Evolutionary conservation across 202 grass and related monocot genomes (phyloP), one percentile per base, ranked within the genome.

Genomic region (Setaria italica): DNA sequence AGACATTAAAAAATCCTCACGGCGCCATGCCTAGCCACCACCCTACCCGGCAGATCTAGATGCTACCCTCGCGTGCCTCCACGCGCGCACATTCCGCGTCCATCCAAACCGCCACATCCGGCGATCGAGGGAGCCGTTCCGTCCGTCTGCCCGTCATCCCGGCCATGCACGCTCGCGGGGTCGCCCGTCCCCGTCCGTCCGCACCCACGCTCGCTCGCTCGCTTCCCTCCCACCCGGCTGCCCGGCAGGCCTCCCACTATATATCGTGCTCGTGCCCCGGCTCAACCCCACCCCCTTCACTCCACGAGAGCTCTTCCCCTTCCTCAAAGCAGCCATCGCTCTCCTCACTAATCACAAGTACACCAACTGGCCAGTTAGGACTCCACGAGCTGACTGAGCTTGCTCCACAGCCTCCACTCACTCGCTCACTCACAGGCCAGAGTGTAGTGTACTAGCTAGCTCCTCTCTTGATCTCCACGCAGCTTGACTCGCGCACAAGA

Each of bases 31-130:
- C 42, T n/a, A 51, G 77, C n/a, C 80, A 77, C 60, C 70, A 64
- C 62, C 80, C 67, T 76, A 82, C 70, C 56, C 83, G 86, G 70
- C 80, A 84, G 84, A 90, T 92, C 84, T 87, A 89, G 80, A 92
- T 85, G 84, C 90, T 49, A 67, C 78, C 56, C 67, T 78, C 67
- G 47, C 69, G 25, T 41, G 74, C 74, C 74, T 72, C 41, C 81
- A 84, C 65, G 54, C 86, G 51, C 62, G 72, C 86, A 56, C 80
- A 56, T 82, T 64, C 72, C 62, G 62, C 70, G 70, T 75, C 56
- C 65, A 65, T 80, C 85, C 69, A 74, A 79, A 84, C 51, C 39
- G 47, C 69, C 53, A 64, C 76, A 60, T 56, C 79, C 60, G 77
- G 13, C 72, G 39, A 41, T 41, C 39, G 39, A 41, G 39, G 39